Evolutionary conservation across 2,329 filamentous ascomycete species (phyloP).

Genomic region (Teratosphaeria epicoccoides): DNA sequence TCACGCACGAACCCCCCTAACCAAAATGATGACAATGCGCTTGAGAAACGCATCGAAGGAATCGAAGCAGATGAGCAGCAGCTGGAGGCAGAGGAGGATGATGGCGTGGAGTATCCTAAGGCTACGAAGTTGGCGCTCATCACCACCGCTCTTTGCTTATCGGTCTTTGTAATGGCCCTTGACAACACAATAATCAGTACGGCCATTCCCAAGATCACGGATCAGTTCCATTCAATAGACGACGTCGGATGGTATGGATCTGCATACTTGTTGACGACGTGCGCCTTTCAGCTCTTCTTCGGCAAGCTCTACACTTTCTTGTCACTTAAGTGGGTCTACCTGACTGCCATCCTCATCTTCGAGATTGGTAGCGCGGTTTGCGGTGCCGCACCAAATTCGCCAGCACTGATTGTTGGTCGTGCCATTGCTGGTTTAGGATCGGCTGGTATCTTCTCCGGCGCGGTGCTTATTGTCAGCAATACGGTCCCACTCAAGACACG

Average conservation of each 20-base stretch:
- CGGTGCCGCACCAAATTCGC: slow-evolving; percentile 40
- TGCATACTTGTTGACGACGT: slow-evolving; percentile 38
- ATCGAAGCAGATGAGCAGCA: slow-evolving; percentile 11
- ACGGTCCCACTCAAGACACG: slow-evolving; percentile 36
- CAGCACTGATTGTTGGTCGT: slow-evolving; percentile 41
- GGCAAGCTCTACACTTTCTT: slow-evolving; percentile 41
- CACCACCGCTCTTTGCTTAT: slow-evolving; percentile 27
- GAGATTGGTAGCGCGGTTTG: slow-evolving; percentile 44
- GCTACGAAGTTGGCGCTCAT: slow-evolving; percentile 25
- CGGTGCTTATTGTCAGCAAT: slow-evolving; percentile 36
- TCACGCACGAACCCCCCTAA: slow-evolving; percentile 2
- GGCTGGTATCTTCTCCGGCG: slow-evolving; percentile 42
- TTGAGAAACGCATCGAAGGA: slow-evolving; percentile 11
- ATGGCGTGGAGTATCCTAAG: slow-evolving; percentile 27
- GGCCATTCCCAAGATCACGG: slow-evolving; percentile 39
- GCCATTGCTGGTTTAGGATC: slow-evolving; percentile 41
- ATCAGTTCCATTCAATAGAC: slow-evolving; percentile 36
- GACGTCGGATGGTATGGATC: slow-evolving; percentile 37
- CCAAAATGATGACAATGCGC: slow-evolving; percentile 5
- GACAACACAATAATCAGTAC: slow-evolving; percentile 41
- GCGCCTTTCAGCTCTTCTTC: slow-evolving; percentile 33
- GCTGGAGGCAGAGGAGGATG: slow-evolving; percentile 12
- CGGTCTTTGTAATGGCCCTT: slow-evolving; percentile 25
- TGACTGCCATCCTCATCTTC: slow-evolving; percentile 38
- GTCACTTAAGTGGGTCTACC: slow-evolving; percentile 37